phyloP scores from a whole-genome alignment of 1,139 yeast species.

The Candida gigantensis region DNA sequence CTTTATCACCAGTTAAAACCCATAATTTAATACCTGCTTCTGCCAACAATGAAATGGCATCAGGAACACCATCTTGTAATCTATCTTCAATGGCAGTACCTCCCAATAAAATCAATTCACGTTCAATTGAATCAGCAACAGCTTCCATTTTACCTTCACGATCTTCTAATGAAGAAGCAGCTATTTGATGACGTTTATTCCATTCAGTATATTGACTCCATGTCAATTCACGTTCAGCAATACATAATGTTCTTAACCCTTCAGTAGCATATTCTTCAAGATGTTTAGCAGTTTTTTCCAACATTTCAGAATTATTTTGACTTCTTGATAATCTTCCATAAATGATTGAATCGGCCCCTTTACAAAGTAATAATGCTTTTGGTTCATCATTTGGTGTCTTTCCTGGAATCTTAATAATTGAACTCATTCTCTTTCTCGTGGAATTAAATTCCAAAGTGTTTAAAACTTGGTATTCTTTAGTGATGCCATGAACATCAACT shows the following conservation, averaged over 20 bases:
- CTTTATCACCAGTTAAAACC: conserved; percentile 55
- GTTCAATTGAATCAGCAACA: conserved; percentile 49
- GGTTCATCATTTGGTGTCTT: conserved; percentile 32
- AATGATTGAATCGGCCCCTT: conserved; percentile 52
- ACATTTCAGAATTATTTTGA: conserved; percentile 29
- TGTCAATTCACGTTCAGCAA: conserved; percentile 45
- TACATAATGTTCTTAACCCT: conserved; percentile 50
- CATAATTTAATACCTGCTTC: conserved; percentile 53
- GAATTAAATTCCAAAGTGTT: conserved; percentile 57
- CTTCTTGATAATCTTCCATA: conserved; percentile 40
- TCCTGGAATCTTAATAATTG: conserved; percentile 66
- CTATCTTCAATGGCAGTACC: conserved; percentile 56
- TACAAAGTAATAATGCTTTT: conserved; percentile 45
- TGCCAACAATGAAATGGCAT: conserved; percentile 43
- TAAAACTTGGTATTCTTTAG: conserved; percentile 47
- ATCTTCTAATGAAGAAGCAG: conserved; percentile 43
- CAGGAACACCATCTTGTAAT: conserved; percentile 54
- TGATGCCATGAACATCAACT: conserved; percentile 45
- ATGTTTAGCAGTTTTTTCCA: conserved; percentile 41
- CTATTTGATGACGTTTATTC: conserved; percentile 43
- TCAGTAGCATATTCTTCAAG: conserved; percentile 49
- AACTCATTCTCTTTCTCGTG: conserved; percentile 79
- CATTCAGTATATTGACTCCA: conserved; percentile 47
- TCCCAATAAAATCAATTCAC: conserved; percentile 46
- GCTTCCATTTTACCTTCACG: conserved; percentile 49